phyloP scores from a whole-genome alignment of 2,329 filamentous ascomycete species.

The Proliferodiscus dingleyae region DNA sequence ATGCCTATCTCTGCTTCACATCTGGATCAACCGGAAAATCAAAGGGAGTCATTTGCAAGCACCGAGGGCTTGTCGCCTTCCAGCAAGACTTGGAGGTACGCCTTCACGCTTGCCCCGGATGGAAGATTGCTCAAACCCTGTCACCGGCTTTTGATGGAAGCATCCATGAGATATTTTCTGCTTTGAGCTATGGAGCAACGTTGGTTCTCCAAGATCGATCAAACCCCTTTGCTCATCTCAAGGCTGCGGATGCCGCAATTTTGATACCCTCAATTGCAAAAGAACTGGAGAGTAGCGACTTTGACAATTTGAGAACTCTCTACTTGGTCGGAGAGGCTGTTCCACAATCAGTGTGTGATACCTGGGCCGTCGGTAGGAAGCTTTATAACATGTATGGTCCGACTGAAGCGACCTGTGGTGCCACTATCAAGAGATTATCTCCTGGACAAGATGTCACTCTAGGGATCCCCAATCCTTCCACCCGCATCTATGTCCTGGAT shows the following conservation, averaged over 20 bases:
- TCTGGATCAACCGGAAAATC: conserved; percentile 41
- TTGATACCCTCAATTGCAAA: conserved; percentile 4
- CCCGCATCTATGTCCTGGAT: conserved; percentile 40
- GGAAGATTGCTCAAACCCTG: conserved; percentile 37
- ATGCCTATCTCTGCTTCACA: conserved; percentile 41
- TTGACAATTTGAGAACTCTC: too few relatives aligned
- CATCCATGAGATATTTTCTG: conserved; percentile 31
- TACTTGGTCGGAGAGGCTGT: conserved; percentile 34
- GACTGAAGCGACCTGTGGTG: conserved; percentile 37
- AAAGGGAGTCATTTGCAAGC: conserved; percentile 37
- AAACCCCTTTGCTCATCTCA: conserved; percentile 10
- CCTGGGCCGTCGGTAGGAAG: conserved; percentile 28
- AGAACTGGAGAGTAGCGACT: too few relatives aligned
- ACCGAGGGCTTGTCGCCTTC: conserved; percentile 34
- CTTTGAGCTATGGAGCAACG: conserved; percentile 10
- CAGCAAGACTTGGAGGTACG: conserved; percentile 32
- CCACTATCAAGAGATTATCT: conserved; percentile 31
- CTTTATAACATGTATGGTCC: conserved; percentile 43
- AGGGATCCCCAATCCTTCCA: conserved; percentile 33
- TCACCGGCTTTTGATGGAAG: conserved; percentile 41
- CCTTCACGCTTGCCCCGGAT: conserved; percentile 31
- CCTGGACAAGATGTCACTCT: conserved; percentile 32
- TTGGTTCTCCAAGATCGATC: conserved; percentile 1
- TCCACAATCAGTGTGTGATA: conserved; percentile 30
- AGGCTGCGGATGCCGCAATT: conserved; percentile 4